A percentile compares a stretch with the other conserved stretches of the same genome.
These are phyloP conservation scores for Coprinellus micaceus DNA, from an alignment of 768 basidiomycete species.

Conservation along the genomic window DNA sequence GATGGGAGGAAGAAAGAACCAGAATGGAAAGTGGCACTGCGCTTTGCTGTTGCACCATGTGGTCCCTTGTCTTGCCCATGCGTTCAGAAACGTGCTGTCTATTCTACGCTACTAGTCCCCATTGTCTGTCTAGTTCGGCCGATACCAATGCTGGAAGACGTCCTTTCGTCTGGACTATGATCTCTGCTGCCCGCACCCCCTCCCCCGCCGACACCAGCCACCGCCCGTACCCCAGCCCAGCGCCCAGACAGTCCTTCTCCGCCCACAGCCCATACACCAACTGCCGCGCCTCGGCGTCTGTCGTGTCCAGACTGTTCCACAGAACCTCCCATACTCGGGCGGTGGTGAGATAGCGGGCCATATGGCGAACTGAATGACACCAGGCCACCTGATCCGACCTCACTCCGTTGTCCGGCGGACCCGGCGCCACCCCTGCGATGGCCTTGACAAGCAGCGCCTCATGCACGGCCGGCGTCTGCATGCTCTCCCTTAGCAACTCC, in stretches of 20 bases:
- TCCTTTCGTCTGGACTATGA: conserved; percentile 31
- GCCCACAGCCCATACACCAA: conserved; percentile 45
- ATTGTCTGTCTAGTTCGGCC: conserved; percentile 32
- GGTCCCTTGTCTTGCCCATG: conserved; percentile 13
- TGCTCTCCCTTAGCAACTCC: conserved; percentile 45
- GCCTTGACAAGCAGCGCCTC: conserved; percentile 46
- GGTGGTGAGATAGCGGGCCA: conserved; percentile 42
- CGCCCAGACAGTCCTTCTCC: conserved; percentile 30
- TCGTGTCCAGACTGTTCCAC: conserved; percentile 24
- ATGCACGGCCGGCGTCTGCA: conserved; percentile 41
- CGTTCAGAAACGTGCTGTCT: conserved; percentile 1
- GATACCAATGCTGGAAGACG: conserved; percentile 21
- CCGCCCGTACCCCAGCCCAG: conserved; percentile 41
- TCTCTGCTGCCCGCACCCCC: conserved; percentile 37
- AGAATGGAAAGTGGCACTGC: conserved; percentile 16
- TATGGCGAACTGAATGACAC: conserved; percentile 33
- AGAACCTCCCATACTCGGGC: conserved; percentile 40
- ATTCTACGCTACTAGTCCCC: conserved; percentile 15
- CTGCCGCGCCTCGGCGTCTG: conserved; percentile 22
- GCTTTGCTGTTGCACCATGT: conserved; percentile 24
- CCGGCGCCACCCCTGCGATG: conserved; percentile 30
- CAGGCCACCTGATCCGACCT: conserved; percentile 31
- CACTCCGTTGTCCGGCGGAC: conserved; percentile 16
- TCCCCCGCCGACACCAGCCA: conserved; percentile 43
- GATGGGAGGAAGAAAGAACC: conserved; percentile 24